A percentile compares a stretch with the other conserved stretches of the same genome.
phyloP scores from a whole-genome alignment of 306 rosid species.

The Gleditsia sinensis region DNA sequence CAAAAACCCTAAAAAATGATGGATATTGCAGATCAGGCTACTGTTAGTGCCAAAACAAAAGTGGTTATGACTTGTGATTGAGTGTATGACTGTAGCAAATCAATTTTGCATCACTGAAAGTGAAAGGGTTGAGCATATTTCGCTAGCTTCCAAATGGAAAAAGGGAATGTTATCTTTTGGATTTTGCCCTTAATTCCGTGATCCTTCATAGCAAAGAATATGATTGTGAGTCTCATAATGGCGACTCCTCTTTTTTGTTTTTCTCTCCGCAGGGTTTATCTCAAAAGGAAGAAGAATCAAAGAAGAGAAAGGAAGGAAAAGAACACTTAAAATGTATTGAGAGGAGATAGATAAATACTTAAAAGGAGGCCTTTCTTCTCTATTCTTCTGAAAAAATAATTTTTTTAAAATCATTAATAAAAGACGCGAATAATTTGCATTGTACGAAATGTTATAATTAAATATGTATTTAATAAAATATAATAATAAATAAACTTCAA shows the following conservation, averaged over 20 bases:
- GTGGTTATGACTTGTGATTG: not conserved
- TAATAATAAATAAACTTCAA: no score
- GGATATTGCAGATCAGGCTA: not conserved
- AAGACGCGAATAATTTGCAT: no score
- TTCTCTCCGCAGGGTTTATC: not conserved
- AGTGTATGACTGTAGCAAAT: constrained; percentile 10
- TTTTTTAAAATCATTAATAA: no score
- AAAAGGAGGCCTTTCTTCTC: no score
- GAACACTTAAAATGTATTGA: no score
- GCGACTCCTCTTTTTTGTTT: not conserved
- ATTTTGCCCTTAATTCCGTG: constrained; percentile 10
- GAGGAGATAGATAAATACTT: no score
- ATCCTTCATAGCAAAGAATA: not conserved
- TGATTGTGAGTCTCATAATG: not conserved
- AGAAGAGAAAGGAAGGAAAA: no score
- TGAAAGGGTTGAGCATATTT: not conserved
- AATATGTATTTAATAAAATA: no score
- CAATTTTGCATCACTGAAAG: constrained; percentile 9
- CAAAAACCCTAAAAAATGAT: not conserved
- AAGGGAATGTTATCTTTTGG: constrained; percentile 16
- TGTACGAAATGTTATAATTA: no score
- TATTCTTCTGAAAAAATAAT: no score
- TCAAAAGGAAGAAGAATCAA: not conserved
- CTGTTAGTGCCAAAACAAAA: not conserved
- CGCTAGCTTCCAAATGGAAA: not conserved